phyloP scores from a whole-genome alignment of 495 filamentous ascomycete species.

The Xylaria longipes region DNA sequence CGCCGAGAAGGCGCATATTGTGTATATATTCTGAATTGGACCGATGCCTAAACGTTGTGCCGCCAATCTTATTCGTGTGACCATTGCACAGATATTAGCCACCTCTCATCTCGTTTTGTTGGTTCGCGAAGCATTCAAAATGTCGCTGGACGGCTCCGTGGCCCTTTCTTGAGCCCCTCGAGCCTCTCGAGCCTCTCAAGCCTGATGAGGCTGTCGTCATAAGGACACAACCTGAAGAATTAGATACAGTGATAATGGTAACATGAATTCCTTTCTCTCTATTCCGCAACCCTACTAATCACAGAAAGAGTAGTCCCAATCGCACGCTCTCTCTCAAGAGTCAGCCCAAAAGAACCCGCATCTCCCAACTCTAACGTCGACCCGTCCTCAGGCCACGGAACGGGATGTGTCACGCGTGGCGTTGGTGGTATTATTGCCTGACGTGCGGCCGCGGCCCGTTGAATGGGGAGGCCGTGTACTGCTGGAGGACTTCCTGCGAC shows the following conservation, averaged over 20 bases:
- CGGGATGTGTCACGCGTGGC: slow-evolving; percentile 34
- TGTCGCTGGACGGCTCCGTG: neutral
- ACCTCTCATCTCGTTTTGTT: neutral
- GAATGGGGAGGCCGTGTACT: slow-evolving; percentile 28
- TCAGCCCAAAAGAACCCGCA: neutral
- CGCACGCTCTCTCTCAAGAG: neutral
- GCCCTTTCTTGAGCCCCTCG: slow-evolving; percentile 13
- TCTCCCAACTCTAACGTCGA: neutral
- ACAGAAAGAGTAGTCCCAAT: neutral
- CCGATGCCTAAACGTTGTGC: neutral
- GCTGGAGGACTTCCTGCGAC: slow-evolving; percentile 32
- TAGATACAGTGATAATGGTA: slow-evolving; percentile 1
- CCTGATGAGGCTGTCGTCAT: neutral
- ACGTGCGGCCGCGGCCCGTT: slow-evolving; percentile 33
- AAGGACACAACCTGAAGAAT: neutral
- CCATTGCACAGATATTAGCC: neutral
- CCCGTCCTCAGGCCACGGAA: neutral
- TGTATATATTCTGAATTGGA: neutral
- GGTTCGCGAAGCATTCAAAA: neutral
- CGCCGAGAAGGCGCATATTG: neutral
- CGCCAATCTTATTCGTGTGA: neutral
- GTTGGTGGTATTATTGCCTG: slow-evolving; percentile 34
- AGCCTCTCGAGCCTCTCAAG: slow-evolving; percentile 16
- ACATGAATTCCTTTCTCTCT: neutral
- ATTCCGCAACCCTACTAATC: neutral